Percentiles rank a stretch among this genome's conserved stretches.
These are phyloP conservation scores for Echinochloa phyllopogon DNA, from an alignment of 176 grass and related monocot species.

Conservation along the genomic window DNA sequence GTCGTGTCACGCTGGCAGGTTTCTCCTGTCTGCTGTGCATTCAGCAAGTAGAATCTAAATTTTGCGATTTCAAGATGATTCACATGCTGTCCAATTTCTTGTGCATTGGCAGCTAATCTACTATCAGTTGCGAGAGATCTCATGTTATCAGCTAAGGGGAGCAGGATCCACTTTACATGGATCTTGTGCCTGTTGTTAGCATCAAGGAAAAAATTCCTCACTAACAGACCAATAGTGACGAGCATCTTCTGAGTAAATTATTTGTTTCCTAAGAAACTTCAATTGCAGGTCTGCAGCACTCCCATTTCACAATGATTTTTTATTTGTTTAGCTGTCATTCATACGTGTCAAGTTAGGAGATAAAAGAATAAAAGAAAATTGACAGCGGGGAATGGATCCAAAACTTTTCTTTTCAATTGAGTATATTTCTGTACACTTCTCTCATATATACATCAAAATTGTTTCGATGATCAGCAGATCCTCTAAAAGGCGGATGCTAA, in stretches of 20 bases:
- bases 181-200: constrained; percentile 3
- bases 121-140: background rate
- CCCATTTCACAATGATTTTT: background rate
- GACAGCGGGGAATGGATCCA: too few species aligned
- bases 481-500: too few species aligned
- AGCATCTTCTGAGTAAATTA: background rate
- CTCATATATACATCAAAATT: too few species aligned
- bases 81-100: background rate
- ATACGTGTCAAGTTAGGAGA: background rate
- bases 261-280: background rate
- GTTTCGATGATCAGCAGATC: too few species aligned
- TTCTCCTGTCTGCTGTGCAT: background rate
- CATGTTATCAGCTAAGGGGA: background rate
- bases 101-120: background rate
- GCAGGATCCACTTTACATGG: constrained; percentile 4
- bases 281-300: background rate
- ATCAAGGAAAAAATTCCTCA: background rate
- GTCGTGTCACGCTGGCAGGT: background rate
- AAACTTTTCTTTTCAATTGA: too few species aligned
- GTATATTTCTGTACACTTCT: too few species aligned
- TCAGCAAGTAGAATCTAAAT: constrained; percentile 16
- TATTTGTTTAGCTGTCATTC: background rate
- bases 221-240: background rate
- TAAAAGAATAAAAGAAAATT: background rate
- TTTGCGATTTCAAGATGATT: constrained; percentile 20